Conservation (phyloP, 2,329 filamentous ascomycete genomes). For the Sphaerulina vaccinii region DNA sequence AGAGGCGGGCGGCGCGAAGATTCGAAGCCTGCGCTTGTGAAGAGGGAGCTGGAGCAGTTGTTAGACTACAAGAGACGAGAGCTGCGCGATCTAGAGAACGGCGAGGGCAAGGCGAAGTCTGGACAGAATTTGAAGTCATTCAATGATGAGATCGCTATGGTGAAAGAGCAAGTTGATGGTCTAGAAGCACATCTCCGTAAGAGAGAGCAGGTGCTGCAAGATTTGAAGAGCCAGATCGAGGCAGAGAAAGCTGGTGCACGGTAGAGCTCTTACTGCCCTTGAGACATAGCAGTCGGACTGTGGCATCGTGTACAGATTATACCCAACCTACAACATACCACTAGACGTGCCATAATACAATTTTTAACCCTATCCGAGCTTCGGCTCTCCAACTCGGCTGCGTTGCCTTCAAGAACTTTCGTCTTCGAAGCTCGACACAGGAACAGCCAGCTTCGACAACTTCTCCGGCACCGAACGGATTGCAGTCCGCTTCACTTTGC, state of each 20-base stretch:
- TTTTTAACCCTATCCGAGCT: neutral
- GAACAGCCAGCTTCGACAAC: no score
- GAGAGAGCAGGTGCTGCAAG: conserved; percentile 71
- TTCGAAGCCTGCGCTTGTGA: conserved; percentile 84
- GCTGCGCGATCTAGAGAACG: conserved; percentile 72
- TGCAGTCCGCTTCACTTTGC: neutral
- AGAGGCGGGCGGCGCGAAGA: conserved; percentile 56
- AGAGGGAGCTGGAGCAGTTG: conserved; percentile 89
- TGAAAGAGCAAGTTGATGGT: conserved; percentile 92
- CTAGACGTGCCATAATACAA: neutral
- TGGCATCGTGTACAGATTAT: conserved; percentile 3
- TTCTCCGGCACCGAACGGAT: neutral
- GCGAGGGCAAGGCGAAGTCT: conserved; percentile 64
- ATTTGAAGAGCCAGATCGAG: conserved; percentile 79
- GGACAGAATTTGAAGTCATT: conserved; percentile 75
- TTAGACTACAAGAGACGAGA: conserved; percentile 89
- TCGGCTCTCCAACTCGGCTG: no score
- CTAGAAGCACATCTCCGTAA: conserved; percentile 78
- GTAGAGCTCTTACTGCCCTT: conserved; percentile 5
- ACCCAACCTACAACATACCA: neutral
- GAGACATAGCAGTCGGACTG: neutral
- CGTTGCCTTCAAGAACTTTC: no score
- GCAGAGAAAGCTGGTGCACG: conserved; percentile 56
- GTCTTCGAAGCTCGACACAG: no score
- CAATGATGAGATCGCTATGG: conserved; percentile 79